These are phyloP conservation scores for Candida stauntonica DNA, from an alignment of 805 yeast genomes.

Conservation along the genomic window DNA sequence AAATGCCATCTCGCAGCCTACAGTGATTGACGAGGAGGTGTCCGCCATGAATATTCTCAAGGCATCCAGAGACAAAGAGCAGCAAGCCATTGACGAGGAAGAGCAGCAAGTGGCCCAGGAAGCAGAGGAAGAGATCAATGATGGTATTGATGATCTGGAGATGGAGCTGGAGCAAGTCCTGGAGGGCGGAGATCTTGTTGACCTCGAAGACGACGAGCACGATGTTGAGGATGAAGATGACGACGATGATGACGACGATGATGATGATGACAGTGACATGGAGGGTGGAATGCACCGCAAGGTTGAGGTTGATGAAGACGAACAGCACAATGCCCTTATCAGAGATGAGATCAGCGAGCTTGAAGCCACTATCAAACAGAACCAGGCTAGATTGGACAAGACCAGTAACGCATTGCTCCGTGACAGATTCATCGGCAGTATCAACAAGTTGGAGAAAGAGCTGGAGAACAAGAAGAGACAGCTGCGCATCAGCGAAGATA, in stretches of 20 bases:
- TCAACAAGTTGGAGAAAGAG: constrained; percentile 72
- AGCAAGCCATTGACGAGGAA: constrained; percentile 5
- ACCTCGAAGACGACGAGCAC: constrained; percentile 26
- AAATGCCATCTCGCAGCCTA: neutral
- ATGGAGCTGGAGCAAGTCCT: constrained; percentile 55
- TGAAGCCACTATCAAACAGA: constrained; percentile 69
- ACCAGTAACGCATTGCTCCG: constrained; percentile 82
- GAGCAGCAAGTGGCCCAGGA: constrained; percentile 1
- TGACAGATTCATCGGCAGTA: constrained; percentile 79
- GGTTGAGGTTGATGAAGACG: constrained; percentile 37
- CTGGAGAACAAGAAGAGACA: constrained; percentile 75
- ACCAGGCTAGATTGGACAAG: constrained; percentile 64
- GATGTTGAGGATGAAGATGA: constrained; percentile 26
- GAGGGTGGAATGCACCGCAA: constrained; percentile 27
- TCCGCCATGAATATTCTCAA: constrained; percentile 2
- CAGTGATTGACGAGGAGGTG: constrained; percentile 21
- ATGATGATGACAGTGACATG: constrained; percentile 31
- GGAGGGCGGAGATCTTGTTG: constrained; percentile 22
- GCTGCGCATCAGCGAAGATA: constrained; percentile 39
- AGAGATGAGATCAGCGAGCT: constrained; percentile 84
- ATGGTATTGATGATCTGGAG: constrained; percentile 42
- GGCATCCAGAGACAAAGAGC: constrained; percentile 8
- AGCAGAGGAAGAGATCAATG: constrained; percentile 13
- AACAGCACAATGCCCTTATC: constrained; percentile 67
- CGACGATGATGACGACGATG: constrained; percentile 37